Conservation (phyloP, 192 early-diverging fungal genomes). For the Lobosporangium transversale region DNA sequence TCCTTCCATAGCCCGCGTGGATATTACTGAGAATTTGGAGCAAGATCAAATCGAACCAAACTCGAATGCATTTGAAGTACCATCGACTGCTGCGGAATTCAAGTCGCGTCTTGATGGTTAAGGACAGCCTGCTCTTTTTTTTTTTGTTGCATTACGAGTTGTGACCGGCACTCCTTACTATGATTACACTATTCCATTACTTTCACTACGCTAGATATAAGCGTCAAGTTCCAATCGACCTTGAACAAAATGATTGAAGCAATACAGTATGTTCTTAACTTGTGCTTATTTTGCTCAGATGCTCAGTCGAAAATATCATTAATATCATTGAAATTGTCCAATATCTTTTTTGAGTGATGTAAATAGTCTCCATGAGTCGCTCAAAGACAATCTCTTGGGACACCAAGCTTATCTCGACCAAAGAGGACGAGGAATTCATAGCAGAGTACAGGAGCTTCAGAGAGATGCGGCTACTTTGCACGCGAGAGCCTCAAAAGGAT, state of each 20-base stretch:
- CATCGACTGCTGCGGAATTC: background rate
- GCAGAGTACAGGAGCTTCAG: slow-evolving; percentile 2
- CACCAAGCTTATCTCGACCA: slow-evolving; percentile 6
- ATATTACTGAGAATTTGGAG: background rate
- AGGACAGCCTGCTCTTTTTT: background rate
- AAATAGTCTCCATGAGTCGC: background rate
- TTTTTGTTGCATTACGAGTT: no score
- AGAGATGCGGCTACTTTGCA: slow-evolving; percentile 4
- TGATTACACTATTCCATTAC: no score
- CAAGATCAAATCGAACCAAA: background rate
- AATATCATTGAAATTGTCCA: no score
- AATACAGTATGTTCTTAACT: slow-evolving; percentile 4
- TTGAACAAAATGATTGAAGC: slow-evolving; percentile 20
- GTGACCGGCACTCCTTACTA: no score
- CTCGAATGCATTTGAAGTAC: background rate
- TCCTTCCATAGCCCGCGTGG: no score
- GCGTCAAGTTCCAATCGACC: background rate
- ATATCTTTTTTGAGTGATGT: slow-evolving; percentile 13
- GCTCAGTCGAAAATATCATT: background rate
- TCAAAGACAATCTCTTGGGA: background rate
- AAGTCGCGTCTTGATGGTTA: slow-evolving; percentile 2
- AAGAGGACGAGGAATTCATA: slow-evolving; percentile 1
- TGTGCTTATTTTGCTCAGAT: background rate
- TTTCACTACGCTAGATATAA: background rate
- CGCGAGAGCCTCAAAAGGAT: slow-evolving; percentile 1